Conservation (phyloP, 495 filamentous ascomycete genomes). For the Letharia columbiana region DNA sequence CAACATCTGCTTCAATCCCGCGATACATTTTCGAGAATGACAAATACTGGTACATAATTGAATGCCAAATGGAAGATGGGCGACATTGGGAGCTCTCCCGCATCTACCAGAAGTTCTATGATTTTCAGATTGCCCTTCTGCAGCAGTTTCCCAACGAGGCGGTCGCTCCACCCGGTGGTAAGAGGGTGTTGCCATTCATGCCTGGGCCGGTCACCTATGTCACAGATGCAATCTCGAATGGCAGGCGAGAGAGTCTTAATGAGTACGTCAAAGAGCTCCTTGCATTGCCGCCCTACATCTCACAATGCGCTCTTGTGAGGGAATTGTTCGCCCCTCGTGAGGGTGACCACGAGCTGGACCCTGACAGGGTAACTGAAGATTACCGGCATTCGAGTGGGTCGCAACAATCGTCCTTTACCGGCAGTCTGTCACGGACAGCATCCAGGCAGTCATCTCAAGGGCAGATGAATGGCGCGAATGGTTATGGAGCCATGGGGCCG, state of each 20-base stretch:
- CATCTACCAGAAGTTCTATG: slow-evolving; percentile 97
- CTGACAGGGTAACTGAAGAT: slow-evolving; percentile 53
- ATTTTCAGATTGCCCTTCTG: slow-evolving; percentile 92
- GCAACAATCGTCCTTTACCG: slow-evolving; percentile 54
- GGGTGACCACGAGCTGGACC: slow-evolving; percentile 88
- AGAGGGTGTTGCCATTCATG: slow-evolving; percentile 92
- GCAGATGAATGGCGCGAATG: slow-evolving; percentile 52
- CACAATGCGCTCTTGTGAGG: slow-evolving; percentile 71
- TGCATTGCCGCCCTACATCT: slow-evolving; percentile 72
- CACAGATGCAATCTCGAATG: slow-evolving; percentile 92
- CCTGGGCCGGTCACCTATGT: slow-evolving; percentile 96
- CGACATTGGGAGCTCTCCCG: slow-evolving; percentile 85
- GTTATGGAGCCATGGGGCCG: slow-evolving; percentile 44
- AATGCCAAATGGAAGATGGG: slow-evolving; percentile 84
- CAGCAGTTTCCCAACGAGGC: slow-evolving; percentile 92
- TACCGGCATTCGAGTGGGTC: slow-evolving; percentile 63
- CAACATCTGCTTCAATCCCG: slow-evolving; percentile 75
- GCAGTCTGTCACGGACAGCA: slow-evolving; percentile 43
- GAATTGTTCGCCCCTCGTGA: slow-evolving; percentile 83
- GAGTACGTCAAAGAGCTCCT: slow-evolving; percentile 91
- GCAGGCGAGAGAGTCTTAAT: slow-evolving; percentile 81
- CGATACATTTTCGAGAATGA: slow-evolving; percentile 94
- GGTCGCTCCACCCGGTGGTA: slow-evolving; percentile 65
- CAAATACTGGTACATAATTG: slow-evolving; percentile 98
- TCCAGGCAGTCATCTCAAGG: slow-evolving; percentile 69